Base-by-base conservation (phyloP, 176 grass and related monocot genomes). In the Cenchrus americanus region DNA sequence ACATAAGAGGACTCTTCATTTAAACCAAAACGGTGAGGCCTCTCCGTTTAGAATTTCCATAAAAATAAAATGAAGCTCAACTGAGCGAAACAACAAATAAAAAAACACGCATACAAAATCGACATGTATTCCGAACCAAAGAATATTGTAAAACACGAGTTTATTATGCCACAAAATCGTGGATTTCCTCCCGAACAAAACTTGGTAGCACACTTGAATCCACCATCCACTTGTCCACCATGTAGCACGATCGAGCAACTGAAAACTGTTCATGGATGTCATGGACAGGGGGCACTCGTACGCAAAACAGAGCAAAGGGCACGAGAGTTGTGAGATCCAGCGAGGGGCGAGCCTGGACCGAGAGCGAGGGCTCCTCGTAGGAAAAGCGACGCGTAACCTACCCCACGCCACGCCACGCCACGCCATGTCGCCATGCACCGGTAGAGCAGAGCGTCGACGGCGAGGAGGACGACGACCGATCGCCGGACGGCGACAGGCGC, bases 321-420 rank as follows among this genome's bases (percentile, higher is more conserved):
- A 58, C 19, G 7, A 19, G 13, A 37, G 34, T 37, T 37, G 66
- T 37, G 66, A 73, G 81, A 67, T 80, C 76, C 87, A 80, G 70
- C 19, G 43, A 9, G 62, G 82, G 84, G 44, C 13, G 51, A 68
- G 77, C 24, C 69, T 59, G 61, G 46, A 40, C 15, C 6, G 79
- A 73, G 60, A 58, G 14, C 24, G 79, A 72, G 41, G 15, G 76
- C 14, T 73, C 27, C 52, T 43, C 71, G 82, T 62, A 74, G 40
- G 37, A 74, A 89, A 85, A 89, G 87, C 87, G 87, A 89, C 82
- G 77, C 44, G 53, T 70, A 89, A 89, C 87, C 82, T 81, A 85
- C 82, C 34, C 34, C 34, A 37, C 34, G 34, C 34, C 34, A 37
- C 34, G 34, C 34, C 65, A 0, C 34, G 34, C 34, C 65, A 0